Base-by-base conservation (phyloP, 257 asterid species). In the Datura wrightii region DNA sequence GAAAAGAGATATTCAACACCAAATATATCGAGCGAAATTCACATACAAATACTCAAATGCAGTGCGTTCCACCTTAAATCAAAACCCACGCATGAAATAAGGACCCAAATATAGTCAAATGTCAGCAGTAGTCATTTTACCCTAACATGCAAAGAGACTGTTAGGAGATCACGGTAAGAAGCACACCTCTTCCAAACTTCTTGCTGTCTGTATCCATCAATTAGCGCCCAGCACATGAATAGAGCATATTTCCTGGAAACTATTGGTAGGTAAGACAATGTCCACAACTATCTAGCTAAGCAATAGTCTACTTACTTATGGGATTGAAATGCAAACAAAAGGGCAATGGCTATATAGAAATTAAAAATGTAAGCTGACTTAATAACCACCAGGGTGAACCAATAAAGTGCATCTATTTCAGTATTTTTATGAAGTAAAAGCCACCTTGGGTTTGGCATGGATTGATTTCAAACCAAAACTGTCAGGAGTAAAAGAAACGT, bases 161-260 rank as follows among this genome's bases (percentile, higher is more conserved):
- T 52, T 78, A 2, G n/a, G 42, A 78, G 58, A 50, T 8, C 48
- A 52, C 31, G 8, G 63, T 78, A 78, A 34, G 16, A 78, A 76
- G 42, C 79, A 82, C 88, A 95, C 99, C 99, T 94, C 97, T 94
- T 91, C 99, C 99, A 88, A 95, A 97, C 89, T 91, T 97, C 89
- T 90, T 91, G 94, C 85, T 87, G 86, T 94, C 98, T 39, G 94
- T 92, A 89, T 97, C 99, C 99, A 97, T 97, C 88, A 86, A 90
- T 90, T 94, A 92, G 89, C 88, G 82, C 87, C 91, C 85, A 59
- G 84, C 84, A 88, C 58, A 85, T 80, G 84, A 80, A 87, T 78
- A 86, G 86, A 85, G 79, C 97, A 96, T 79, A 89, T 91, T 84
- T 84, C 91, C 95, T 83, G 82, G 63, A 1, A 48, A 52, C 84